Percentiles rank a stretch among this genome's conserved stretches.
Evolutionary conservation across 1,139 yeast species (phyloP).

Genomic region (Meyerozyma sp.): DNA sequence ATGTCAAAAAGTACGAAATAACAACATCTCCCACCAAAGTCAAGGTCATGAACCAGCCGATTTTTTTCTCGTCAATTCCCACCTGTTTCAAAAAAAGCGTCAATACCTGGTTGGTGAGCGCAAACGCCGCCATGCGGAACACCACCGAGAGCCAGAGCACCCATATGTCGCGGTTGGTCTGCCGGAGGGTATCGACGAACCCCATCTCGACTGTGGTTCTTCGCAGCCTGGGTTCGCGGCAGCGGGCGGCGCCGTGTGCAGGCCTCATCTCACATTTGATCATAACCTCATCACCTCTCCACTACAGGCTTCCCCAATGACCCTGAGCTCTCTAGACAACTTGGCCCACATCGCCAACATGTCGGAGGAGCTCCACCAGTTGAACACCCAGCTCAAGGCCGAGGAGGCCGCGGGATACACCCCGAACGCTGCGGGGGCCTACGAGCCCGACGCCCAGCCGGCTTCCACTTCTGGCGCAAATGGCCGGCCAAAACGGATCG

Average conservation of each 20-base stretch:
- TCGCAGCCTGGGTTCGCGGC: neutral
- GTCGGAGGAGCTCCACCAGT: conserved; percentile 35
- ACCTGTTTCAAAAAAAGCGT: conserved; percentile 61
- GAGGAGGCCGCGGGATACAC: neutral
- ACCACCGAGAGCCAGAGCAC: conserved; percentile 69
- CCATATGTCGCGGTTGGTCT: conserved; percentile 48
- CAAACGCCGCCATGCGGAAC: conserved; percentile 71
- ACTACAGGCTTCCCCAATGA: neutral
- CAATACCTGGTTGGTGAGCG: conserved; percentile 75
- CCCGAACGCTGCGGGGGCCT: conserved; percentile 2
- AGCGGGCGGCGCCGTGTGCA: neutral
- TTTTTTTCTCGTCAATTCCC: conserved; percentile 49
- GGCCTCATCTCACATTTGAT: neutral
- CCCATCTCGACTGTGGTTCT: neutral
- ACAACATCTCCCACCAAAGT: conserved; percentile 78
- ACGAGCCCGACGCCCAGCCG: conserved; percentile 1
- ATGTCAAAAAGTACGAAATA: conserved; percentile 66
- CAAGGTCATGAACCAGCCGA: conserved; percentile 79
- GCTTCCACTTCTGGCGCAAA: conserved; percentile 7
- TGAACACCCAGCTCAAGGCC: conserved; percentile 22
- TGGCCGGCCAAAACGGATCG: conserved; percentile 53
- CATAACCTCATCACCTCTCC: neutral
- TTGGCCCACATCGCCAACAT: conserved; percentile 44
- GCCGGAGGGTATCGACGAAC: conserved; percentile 11
- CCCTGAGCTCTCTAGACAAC: conserved; percentile 26